Conservation (phyloP, 768 basidiomycete species). For the Amylocystis lapponica region DNA sequence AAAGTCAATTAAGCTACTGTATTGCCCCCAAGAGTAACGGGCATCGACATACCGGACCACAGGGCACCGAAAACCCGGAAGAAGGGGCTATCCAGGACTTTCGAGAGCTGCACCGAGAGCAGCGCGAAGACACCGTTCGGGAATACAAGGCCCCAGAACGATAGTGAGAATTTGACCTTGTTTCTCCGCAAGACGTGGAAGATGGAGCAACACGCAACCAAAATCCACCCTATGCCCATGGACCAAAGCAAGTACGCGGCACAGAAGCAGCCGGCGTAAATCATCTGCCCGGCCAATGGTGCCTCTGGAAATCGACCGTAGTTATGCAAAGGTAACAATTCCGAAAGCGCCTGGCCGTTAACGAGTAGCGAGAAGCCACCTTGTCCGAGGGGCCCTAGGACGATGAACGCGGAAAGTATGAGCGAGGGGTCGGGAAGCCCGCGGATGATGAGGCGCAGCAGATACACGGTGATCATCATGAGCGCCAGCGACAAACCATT, state of each 20-base stretch:
- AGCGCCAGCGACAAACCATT: slow-evolving; percentile 43
- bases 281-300: slow-evolving; percentile 32
- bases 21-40: not conserved
- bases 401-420: slow-evolving; percentile 41
- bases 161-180: slow-evolving; percentile 37
- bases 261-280: slow-evolving; percentile 41
- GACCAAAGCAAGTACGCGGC: slow-evolving; percentile 46
- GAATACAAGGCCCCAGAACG: slow-evolving; percentile 53
- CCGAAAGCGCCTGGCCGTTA: slow-evolving; percentile 33
- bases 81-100: slow-evolving; percentile 42
- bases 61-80: slow-evolving; percentile 49
- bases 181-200: slow-evolving; percentile 22
- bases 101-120: slow-evolving; percentile 43
- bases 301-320: slow-evolving; percentile 27
- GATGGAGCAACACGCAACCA: slow-evolving; percentile 38
- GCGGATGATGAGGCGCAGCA: slow-evolving; percentile 37
- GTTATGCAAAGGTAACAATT: slow-evolving; percentile 28
- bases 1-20: not conserved
- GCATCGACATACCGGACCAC: slow-evolving; percentile 39
- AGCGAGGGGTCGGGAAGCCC: slow-evolving; percentile 35
- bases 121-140: slow-evolving; percentile 49
- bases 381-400: slow-evolving; percentile 50
- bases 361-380: slow-evolving; percentile 41
- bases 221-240: slow-evolving; percentile 49
- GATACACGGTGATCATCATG: slow-evolving; percentile 44